phyloP scores from a whole-genome alignment of 257 asterid species.

The Plantago elongata region DNA sequence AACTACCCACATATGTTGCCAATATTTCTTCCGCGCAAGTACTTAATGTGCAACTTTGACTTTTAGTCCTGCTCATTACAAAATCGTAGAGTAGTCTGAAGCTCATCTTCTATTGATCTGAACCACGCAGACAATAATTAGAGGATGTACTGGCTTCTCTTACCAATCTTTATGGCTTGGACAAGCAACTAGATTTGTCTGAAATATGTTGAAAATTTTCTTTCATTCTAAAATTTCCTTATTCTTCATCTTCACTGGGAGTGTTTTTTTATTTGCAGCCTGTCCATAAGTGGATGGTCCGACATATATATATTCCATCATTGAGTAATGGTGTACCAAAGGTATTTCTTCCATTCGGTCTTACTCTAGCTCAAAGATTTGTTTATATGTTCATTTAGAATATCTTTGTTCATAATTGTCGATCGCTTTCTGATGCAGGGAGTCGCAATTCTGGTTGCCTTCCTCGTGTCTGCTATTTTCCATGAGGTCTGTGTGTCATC shows the following conservation, averaged over 20 bases:
- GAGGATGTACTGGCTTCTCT: slow-evolving; percentile 8
- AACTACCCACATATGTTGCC: no score
- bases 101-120: no score
- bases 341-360: slow-evolving; percentile 35
- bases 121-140: background rate
- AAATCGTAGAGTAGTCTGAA: no score
- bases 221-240: slow-evolving; percentile 14
- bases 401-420: slow-evolving; percentile 5
- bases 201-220: slow-evolving; percentile 3
- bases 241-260: slow-evolving; percentile 15
- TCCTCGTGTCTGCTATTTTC: slow-evolving; percentile 86
- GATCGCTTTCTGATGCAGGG: slow-evolving; percentile 47
- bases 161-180: background rate
- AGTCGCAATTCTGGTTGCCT: slow-evolving; percentile 71
- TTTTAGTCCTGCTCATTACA: no score
- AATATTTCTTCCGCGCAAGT: no score
- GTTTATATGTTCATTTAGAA: slow-evolving; percentile 13
- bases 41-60: no score
- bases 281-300: slow-evolving; percentile 98
- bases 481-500: slow-evolving; percentile 65
- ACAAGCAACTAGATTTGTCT: no score
- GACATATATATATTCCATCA: slow-evolving; percentile 93
- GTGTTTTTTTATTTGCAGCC: slow-evolving; percentile 56
- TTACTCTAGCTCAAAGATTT: slow-evolving; percentile 11
- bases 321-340: slow-evolving; percentile 83